phyloP scores from a whole-genome alignment of 371 early-diverging fungal species.

The Mortierella sp. region DNA sequence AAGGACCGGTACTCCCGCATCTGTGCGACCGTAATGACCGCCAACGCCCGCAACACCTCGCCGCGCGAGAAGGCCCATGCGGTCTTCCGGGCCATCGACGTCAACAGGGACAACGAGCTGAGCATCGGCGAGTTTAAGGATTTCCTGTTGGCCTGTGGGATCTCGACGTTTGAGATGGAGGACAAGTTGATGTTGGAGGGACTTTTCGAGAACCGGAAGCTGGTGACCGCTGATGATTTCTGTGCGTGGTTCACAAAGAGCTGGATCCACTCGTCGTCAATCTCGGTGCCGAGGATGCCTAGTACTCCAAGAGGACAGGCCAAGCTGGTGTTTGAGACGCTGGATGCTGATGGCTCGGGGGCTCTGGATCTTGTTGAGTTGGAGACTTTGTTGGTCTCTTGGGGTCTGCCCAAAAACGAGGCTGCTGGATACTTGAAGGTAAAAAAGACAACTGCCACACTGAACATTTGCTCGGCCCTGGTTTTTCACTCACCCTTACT shows the following conservation, averaged over 20 bases:
- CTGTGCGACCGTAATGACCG: conserved; percentile 42
- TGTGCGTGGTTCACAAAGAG: conserved; percentile 54
- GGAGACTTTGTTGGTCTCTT: conserved; percentile 38
- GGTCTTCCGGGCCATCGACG: conserved; percentile 51
- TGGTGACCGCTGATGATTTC: conserved; percentile 28
- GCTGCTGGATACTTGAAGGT: conserved; percentile 50
- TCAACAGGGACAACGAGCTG: conserved; percentile 29
- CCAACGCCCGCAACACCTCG: conserved; percentile 30
- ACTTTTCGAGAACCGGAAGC: conserved; percentile 22
- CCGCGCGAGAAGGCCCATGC: conserved; percentile 41
- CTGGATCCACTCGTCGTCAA: conserved; percentile 49
- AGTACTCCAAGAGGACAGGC: conserved; percentile 54
- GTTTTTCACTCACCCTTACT: background rate
- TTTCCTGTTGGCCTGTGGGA: conserved; percentile 46
- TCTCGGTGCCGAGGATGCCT: conserved; percentile 43
- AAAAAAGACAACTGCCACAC: conserved; percentile 1
- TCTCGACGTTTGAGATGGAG: conserved; percentile 28
- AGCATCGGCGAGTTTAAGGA: conserved; percentile 27
- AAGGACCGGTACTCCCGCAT: conserved; percentile 38
- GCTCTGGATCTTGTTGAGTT: conserved; percentile 36
- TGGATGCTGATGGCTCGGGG: conserved; percentile 51
- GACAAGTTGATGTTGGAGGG: conserved; percentile 30
- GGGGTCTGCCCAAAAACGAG: conserved; percentile 44
- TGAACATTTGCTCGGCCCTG: background rate
- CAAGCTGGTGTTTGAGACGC: conserved; percentile 46